Evolutionary conservation across 257 asterid genomes (phyloP), one percentile per base, ranked within the genome.

Genomic region (Cynanchum wilfordii): DNA sequence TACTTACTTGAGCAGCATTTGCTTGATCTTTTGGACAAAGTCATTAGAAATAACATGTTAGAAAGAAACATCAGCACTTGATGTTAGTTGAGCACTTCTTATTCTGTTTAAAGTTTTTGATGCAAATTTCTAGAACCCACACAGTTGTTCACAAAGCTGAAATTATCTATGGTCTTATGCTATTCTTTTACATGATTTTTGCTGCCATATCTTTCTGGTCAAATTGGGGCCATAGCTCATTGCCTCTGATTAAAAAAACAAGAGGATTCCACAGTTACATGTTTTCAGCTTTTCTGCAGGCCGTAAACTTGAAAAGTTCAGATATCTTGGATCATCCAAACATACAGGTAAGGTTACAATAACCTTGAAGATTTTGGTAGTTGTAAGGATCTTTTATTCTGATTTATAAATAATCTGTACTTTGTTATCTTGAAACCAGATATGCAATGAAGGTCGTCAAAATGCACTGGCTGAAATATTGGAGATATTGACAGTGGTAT

Each of bases 401-500:
- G 59, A 12, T 59, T 65, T 59, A 62, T 60, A 58, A 76, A 69
- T 63, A 29, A 36, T 77, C 71, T 75, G 51, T 78, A 22, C 55
- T 65, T 52, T 76, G 47, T 24, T 66, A 66, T 83, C 79, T 68
- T 81, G 52, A 59, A 58, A 47, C 30, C 90, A 90, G 96, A 90
- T 93, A 78, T 86, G 98, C 84, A 93, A 93, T 65, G 89, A 89
- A 85, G 91, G 95, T 73, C 95, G 97, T 55, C 93, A 90, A 76
- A 86, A 90, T 73, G 97, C 96, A 49, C 79, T 91, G 71, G 92
- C 85, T 0, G 96, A 90, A 65, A 91, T 93, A 76, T 67, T 90
- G 87, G 96, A 89, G 86, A 88, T 91, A 78, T 82, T 89, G 16
- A 84, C 96, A 12, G 96, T 87, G 73, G 92, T 91, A 38, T 93